Conservation (phyloP, 2,329 filamentous ascomycete genomes). For the Pseudocercospora fuligena region DNA sequence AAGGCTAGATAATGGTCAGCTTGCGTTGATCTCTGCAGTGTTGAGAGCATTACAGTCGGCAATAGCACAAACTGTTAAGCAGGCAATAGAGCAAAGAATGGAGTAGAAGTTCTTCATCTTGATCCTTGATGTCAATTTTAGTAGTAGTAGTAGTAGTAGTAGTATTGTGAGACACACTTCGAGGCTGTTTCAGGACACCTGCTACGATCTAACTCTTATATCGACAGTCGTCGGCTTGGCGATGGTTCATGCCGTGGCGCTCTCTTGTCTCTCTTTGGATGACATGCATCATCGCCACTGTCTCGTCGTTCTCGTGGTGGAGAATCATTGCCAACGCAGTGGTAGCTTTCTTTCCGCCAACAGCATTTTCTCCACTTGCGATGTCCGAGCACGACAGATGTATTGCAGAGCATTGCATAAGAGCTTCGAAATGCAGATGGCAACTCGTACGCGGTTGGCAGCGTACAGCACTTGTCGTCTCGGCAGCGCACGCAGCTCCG, state of each 20-base stretch:
- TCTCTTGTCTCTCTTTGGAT: background rate
- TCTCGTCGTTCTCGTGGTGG: background rate
- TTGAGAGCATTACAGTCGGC: constrained; percentile 20
- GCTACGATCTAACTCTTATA: background rate
- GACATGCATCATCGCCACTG: background rate
- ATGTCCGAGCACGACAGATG: background rate
- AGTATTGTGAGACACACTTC: background rate
- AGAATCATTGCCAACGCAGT: background rate
- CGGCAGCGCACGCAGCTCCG: background rate
- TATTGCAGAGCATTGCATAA: constrained; percentile 24
- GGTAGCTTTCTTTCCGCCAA: background rate
- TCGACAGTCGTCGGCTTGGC: background rate
- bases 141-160: background rate
- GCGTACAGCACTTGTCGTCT: background rate
- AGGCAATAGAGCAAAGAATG: constrained; percentile 17
- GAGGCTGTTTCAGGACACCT: background rate
- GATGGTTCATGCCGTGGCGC: background rate
- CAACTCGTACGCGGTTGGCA: background rate
- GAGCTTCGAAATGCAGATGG: constrained; percentile 12
- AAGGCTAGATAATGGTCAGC: constrained; percentile 23
- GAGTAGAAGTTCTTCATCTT: constrained; percentile 21
- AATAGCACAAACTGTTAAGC: constrained; percentile 12
- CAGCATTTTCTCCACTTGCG: background rate
- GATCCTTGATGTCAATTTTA: background rate
- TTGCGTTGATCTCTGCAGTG: background rate